Base-by-base conservation (phyloP, 1,284 basidiomycete species). In the Apiotrichum sp. region DNA sequence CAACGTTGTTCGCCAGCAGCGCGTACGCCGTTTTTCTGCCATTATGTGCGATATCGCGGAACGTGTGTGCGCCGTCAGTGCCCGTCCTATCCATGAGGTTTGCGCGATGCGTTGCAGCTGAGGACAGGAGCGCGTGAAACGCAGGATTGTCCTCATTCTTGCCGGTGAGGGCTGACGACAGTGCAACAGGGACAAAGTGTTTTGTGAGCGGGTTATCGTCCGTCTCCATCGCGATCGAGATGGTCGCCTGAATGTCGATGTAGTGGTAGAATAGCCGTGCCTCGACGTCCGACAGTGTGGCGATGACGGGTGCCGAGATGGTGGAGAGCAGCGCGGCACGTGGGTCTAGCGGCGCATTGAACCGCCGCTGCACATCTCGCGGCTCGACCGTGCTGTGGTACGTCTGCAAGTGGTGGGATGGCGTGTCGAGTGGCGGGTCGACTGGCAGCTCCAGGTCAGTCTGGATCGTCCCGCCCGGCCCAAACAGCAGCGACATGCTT, bases 11-110 rank as follows among this genome's bases (percentile, higher is more conserved):
- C 2, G 45, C 55, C 6, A 60, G 50, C n/a, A 52, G 29, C 4
- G 39, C 35, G 42, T 60, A 60, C 4, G 58, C 58, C 11, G 34
- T 34, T 36, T 54, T 56, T 5, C 58, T 43, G 9, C 44, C 36
- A 14, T n/a, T 33, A 16, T 60, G 55, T 3, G 58, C 55, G 33
- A 56, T 50, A 14, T 44, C 47, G 8, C 58, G 38, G 48, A 56
- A 56, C 10, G 40, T 29, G 1, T 46, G 14, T 9, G 58, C 42
- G 7, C 48, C 55, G 14, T 47, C 52, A 0, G 51, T 51, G 1
- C 49, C 51, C 1, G 57, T 58, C 36, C 57, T 42, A 42, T 60
- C 58, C 58, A 57, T 60, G 11, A 60, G 50, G 38, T 60, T 60
- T 8, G 58, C 58, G 13, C 58, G 52, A 41, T 60, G 52, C 13